Evolutionary conservation across 352 stramenopile genomes (phyloP).

Genomic region (Elongisporangium undulatum): DNA sequence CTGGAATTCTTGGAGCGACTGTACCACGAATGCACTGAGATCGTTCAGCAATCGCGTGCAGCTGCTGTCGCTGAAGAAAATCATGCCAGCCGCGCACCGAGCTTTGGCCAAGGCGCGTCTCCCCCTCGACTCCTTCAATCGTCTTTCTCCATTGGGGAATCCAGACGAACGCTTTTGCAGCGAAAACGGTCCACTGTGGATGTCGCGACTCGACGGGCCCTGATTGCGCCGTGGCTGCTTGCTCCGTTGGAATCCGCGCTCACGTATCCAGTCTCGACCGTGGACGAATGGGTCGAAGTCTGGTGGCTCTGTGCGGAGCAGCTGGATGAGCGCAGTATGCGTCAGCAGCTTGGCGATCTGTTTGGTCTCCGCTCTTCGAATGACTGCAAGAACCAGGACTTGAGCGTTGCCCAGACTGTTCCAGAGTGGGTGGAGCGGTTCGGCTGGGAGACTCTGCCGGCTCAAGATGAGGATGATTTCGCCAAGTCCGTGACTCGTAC

Average conservation of each 20-base stretch:
- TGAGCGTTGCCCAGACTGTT: not conserved
- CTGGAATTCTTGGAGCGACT: slow-evolving; percentile 10
- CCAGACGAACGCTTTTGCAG: not conserved
- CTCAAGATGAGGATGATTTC: not conserved
- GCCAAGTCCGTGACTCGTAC: not conserved
- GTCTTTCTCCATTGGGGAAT: not conserved
- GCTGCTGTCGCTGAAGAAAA: not conserved
- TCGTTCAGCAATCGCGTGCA: slow-evolving; percentile 7
- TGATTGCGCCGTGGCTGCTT: not conserved
- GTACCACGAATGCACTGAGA: slow-evolving; percentile 18
- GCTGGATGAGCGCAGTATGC: not conserved
- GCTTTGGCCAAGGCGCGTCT: not conserved
- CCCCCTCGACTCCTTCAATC: not conserved
- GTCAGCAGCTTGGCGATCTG: not conserved
- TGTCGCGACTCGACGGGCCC: not conserved
- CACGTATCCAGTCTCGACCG: not conserved
- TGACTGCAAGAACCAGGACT: not conserved
- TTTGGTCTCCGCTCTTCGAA: not conserved
- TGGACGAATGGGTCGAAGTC: not conserved
- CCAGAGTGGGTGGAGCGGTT: not conserved
- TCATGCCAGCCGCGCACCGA: not conserved
- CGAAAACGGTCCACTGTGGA: not conserved
- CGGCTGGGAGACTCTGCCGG: not conserved
- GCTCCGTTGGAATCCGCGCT: not conserved
- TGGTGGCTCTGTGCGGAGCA: not conserved